Evolutionary conservation across 352 stramenopile species (phyloP).

Genomic region (Globisporangium cylindrosporum): DNA sequence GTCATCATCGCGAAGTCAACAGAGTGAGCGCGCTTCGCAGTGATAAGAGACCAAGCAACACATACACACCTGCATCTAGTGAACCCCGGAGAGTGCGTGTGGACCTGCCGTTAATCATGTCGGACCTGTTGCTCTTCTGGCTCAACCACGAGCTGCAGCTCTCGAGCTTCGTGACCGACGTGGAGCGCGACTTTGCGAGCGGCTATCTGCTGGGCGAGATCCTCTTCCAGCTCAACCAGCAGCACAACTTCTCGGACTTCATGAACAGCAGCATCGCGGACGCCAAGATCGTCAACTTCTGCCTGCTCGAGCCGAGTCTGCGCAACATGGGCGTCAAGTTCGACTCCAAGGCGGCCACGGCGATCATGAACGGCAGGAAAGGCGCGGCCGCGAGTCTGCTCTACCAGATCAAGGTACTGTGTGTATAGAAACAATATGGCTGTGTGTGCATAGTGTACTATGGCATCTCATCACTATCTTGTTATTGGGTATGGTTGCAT

Average conservation of each 20-base stretch:
- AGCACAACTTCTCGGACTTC: constrained; percentile 86
- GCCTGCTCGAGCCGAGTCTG: constrained; percentile 75
- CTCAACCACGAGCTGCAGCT: constrained; percentile 83
- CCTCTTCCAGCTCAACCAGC: constrained; percentile 84
- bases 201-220: constrained; percentile 86
- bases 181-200: constrained; percentile 80
- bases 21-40: neutral
- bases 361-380: constrained; percentile 79
- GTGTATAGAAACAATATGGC: neutral
- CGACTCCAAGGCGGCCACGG: constrained; percentile 63
- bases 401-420: constrained; percentile 82
- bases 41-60: neutral
- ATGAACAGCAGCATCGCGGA: constrained; percentile 63
- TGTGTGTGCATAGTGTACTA: neutral
- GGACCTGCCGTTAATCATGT: constrained; percentile 32
- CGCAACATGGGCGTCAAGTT: constrained; percentile 73
- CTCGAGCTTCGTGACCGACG: constrained; percentile 50
- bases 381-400: constrained; percentile 68
- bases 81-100: too few relatives aligned
- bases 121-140: constrained; percentile 74
- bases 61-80: neutral
- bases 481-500: neutral
- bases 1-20: neutral
- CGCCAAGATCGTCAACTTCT: constrained; percentile 90
- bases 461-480: neutral